Conservation (phyloP, 352 stramenopile species). For the Phytophthora multivora region DNA sequence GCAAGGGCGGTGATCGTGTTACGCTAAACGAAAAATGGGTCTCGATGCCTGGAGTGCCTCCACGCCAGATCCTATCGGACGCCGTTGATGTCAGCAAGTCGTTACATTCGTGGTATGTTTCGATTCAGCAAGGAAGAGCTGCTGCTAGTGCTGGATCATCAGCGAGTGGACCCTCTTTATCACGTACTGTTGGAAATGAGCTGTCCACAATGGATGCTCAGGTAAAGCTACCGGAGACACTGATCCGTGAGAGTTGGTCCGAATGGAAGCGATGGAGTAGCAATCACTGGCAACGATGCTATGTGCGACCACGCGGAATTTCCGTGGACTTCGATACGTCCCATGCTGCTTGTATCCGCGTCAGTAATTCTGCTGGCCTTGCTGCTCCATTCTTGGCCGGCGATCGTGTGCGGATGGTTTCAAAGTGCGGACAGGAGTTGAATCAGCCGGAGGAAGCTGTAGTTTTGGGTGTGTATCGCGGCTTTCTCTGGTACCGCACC, state of each 20-base stretch:
- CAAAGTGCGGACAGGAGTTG: conserved; percentile 93
- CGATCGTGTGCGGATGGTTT: conserved; percentile 93
- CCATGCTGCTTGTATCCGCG: conserved; percentile 83
- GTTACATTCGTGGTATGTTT: conserved; percentile 83
- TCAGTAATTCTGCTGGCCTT: conserved; percentile 91
- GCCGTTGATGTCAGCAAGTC: conserved; percentile 90
- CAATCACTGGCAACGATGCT: conserved; percentile 83
- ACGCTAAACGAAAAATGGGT: conserved; percentile 96
- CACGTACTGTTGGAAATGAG: conserved; percentile 3
- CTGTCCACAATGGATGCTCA: conserved; percentile 1
- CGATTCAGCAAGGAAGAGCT: conserved; percentile 47
- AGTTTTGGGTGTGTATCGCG: conserved; percentile 93
- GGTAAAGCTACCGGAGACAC: conserved; percentile 55
- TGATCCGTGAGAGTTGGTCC: conserved; percentile 77
- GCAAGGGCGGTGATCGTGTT: conserved; percentile 94
- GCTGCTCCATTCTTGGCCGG: conserved; percentile 90
- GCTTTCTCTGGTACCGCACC: conserved; percentile 94
- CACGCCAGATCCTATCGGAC: conserved; percentile 82
- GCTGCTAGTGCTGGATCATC: conserved; percentile 5
- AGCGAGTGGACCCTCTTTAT: conserved; percentile 3
- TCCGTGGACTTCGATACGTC: conserved; percentile 95
- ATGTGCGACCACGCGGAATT: conserved; percentile 85
- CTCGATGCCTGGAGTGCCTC: conserved; percentile 79
- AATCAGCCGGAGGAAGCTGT: conserved; percentile 97
- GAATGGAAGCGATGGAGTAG: conserved; percentile 88